Base-by-base conservation (phyloP, 192 early-diverging fungal genomes). In the Dissophora globulifera region DNA sequence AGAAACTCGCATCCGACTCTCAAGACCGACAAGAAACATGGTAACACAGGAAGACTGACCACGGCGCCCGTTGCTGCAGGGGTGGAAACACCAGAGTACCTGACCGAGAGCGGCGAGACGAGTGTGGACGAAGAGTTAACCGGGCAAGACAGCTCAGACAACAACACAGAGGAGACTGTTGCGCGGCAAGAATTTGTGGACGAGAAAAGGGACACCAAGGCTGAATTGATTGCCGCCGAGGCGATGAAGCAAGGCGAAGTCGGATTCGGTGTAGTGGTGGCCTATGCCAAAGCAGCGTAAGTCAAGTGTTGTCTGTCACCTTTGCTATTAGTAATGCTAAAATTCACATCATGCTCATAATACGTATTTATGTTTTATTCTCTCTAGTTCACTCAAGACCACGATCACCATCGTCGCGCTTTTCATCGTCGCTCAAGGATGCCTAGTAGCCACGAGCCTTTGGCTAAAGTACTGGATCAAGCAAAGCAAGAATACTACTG, bases 381-480 rank as follows among this genome's bases (percentile, higher is more conserved):
- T 4, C 16, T 38, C 4, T 42, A 70, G 68, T 6, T 62, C 68
- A 1, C 52, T 54, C 40, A 54, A 46, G 20, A 76, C 62, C n/a
- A 79, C 86, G 0, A 42, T 47, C 23, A 10, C 87, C 15, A 92
- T 89, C 62, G 46, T 82, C 7, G 9, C 71, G 25, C 79, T 87
- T 8, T 82, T 85, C 58, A 20, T 85, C 16, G 45, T 75, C 8
- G 80, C 80, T 11, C 81, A 84, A 33, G 30, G 82, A 32, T 80
- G 82, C 60, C 80, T 83, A 23, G 79, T 86, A 8, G 26, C 61
- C 0, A 81, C 82, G 10, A 86, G 84, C 54, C 69, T 88, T 58
- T 88, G 87, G 87, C 79, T 88, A 51, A 88, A 84, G 70, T 68
- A 86, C 63, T 86, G 87, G 84, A 81, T 83, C 17, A 72, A 78